Conservation (phyloP, 2,329 filamentous ascomycete species). For the Sarocladium brachiariae region DNA sequence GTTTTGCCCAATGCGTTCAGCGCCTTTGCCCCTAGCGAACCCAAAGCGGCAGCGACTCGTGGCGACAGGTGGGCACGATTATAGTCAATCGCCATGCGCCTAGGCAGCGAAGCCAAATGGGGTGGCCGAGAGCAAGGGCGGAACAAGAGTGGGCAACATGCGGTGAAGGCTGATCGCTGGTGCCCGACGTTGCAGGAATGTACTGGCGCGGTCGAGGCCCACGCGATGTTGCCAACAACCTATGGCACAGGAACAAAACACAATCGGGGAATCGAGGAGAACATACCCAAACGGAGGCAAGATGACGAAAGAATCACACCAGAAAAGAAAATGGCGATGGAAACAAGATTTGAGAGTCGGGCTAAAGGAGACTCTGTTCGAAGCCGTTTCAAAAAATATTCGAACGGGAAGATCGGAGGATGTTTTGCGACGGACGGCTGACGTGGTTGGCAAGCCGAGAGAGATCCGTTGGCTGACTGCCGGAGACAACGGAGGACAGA, state of each 20-base stretch:
- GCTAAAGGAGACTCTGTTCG: no score
- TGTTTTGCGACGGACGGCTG: background rate
- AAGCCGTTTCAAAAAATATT: background rate
- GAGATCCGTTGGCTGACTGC: background rate
- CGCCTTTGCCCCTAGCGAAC: conserved; percentile 1
- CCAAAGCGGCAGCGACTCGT: background rate
- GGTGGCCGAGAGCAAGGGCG: conserved; percentile 1
- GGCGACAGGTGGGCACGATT: background rate
- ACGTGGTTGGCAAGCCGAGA: background rate
- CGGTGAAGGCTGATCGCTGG: conserved; percentile 7
- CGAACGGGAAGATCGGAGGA: background rate
- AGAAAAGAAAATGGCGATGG: background rate
- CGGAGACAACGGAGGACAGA: background rate
- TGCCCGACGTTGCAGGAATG: conserved; percentile 8
- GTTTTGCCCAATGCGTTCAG: background rate
- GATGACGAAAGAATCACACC: background rate
- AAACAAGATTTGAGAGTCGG: background rate
- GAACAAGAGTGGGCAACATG: background rate
- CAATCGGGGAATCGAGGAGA: background rate
- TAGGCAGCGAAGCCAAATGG: background rate
- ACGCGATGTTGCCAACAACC: conserved; percentile 5
- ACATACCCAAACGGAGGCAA: conserved; percentile 3
- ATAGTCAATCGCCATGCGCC: background rate
- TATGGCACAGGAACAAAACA: background rate
- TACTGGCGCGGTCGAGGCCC: conserved; percentile 5